phyloP scores from a whole-genome alignment of 2,329 filamentous ascomycete genomes.

The Beauveria varroae region DNA sequence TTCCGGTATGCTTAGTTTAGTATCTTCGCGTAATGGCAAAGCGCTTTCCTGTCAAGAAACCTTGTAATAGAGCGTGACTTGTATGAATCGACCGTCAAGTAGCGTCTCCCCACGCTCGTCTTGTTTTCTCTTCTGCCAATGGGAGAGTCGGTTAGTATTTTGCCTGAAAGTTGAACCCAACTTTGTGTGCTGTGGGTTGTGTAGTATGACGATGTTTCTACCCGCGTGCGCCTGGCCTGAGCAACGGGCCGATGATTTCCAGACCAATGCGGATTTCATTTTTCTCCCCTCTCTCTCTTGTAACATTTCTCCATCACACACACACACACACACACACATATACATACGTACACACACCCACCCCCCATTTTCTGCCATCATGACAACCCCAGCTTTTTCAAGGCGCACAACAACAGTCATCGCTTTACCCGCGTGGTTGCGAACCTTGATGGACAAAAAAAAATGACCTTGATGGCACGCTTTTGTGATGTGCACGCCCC shows the following conservation, averaged over 20 bases:
- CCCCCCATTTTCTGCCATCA: not conserved
- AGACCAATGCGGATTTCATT: not conserved
- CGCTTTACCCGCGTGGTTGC: not conserved
- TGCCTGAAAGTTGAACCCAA: not conserved
- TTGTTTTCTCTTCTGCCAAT: no score
- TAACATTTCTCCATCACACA: no score
- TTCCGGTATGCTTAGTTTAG: slow-evolving; percentile 12
- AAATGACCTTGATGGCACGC: slow-evolving; percentile 4
- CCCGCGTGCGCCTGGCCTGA: not conserved
- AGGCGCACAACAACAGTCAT: not conserved
- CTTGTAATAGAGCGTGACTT: not conserved
- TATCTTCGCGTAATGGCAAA: slow-evolving; percentile 11
- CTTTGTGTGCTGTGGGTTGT: not conserved
- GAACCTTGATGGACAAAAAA: slow-evolving; percentile 6
- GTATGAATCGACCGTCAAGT: not conserved
- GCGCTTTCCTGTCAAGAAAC: slow-evolving; percentile 11
- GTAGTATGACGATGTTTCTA: not conserved
- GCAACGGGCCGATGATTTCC: not conserved
- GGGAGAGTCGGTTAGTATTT: not conserved
- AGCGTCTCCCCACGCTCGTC: no score
- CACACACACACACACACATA: no score
- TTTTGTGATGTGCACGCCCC: not conserved
- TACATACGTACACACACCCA: no score
- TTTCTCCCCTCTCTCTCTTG: no score
- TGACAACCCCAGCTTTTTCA: not conserved